Evolutionary conservation across 768 basidiomycete species (phyloP), one percentile per base, ranked within the genome.

Genomic region (Fibroporia radiculosa): DNA sequence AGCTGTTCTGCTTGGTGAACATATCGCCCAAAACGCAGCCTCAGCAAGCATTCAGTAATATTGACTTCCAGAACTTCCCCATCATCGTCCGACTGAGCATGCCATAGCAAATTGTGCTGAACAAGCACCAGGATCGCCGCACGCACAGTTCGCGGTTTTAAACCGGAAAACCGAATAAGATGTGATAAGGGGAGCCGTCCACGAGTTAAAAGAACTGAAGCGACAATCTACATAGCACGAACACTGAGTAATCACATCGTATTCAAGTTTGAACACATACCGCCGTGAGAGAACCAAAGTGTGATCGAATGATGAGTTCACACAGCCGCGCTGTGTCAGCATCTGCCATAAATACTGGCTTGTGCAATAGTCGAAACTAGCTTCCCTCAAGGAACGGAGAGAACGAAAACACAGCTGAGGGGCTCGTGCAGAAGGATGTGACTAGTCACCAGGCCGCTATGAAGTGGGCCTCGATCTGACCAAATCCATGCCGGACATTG

Each of bases 71-170:
- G 71, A 46, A 86, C 74, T 50, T 84, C 85, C 4, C 76, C 78
- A 32, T 80, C 82, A n/a, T 80, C 78, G 7, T 81, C 80, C 4
- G 73, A 73, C 29, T 74, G 74, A 7, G 82, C 76, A 58, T 92
- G 88, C 87, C 91, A 93, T 34, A 93, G 70, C 34, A 96, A 64
- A 63, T 96, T 93, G 60, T 97, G 93, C 59, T 97, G 93, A 14
- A 93, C 73, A 42, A 97, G 75, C 35, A 84, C 75, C 35, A 96
- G 68, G 16, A 93, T 66, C 16, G 79, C 73, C 22, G 81, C 80
- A 42, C 84, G 79, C 12, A 83, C 74, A 1, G 73, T 78, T 20
- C 82, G 78, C 8, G 80, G 74, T 55, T 79, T 84, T 22, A 90
- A 62, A 23, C 67, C 70, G 1, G 90, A 78, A 57, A 80, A 80